Evolutionary conservation across 1,284 basidiomycete species (phyloP), one percentile per base, ranked within the genome.

Genomic region (Apiotrichum veenhuisii): DNA sequence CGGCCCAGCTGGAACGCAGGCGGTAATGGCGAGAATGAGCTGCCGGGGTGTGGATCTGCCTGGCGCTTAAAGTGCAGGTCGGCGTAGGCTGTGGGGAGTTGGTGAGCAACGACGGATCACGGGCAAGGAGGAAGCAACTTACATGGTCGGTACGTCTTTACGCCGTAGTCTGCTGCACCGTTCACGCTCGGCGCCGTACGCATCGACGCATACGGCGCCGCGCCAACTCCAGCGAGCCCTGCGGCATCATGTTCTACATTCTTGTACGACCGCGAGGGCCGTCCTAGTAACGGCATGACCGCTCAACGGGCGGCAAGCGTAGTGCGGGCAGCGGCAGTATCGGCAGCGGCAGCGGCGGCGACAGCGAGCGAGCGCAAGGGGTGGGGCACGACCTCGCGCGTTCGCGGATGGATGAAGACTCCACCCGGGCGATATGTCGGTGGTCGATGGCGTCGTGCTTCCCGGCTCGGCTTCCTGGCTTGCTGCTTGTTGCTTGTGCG

Each of bases 71-170:
- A 66, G 55, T 74, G 72, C 18, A 70, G 65, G 48, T 75, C 74
- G 55, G 64, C 55, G 26, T 55, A 55, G 18, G 61, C 61, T 63
- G 36, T 23, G 23, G 23, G 8, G n/a, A 46, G 59, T 57, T 41
- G 54, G 56, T 18, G n/a, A 36, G 3, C 15, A 5, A 34, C 12
- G 20, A 27, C 20, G 22, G 11, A 15, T 42, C 15, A 7, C 5
- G 10, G 5, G n/a, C 40, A 20, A 20, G 10, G 7, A 36, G 30
- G n/a, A 26, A 22, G 20, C 36, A 1, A 22, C 73, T 65, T 34
- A 75, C 74, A 70, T 36, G 74, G 74, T 33, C 70, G 62, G 57
- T 68, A 74, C 12, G 71, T 74, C 67, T 73, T 75, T 60, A 75
- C 66, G 7, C 67, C 63, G 20, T 66, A 65, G 7, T 70, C 64